Conservation (phyloP, 208 protist species). For the Entamoeba nuttalli region DNA sequence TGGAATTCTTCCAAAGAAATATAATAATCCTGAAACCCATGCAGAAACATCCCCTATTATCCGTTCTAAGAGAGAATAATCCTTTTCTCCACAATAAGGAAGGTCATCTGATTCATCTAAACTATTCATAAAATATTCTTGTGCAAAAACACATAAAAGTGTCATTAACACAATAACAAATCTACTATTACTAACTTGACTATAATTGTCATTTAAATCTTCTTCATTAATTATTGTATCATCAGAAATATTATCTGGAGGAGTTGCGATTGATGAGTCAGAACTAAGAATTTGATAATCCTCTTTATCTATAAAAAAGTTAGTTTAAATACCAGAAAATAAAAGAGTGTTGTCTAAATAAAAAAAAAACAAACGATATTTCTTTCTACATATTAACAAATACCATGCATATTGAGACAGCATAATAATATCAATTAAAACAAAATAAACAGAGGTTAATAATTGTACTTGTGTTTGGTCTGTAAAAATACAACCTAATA, state of each 20-base stretch:
- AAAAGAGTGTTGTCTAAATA: too few relatives aligned
- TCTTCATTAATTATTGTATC: too few relatives aligned
- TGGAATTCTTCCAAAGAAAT: background rate
- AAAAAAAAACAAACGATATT: background rate
- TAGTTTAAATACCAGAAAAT: too few relatives aligned
- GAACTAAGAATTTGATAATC: background rate
- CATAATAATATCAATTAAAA: background rate
- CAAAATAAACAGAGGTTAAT: background rate
- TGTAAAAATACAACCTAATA: background rate
- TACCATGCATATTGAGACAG: background rate
- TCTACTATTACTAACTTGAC: too few relatives aligned
- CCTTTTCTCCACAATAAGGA: background rate
- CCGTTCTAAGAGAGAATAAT: background rate
- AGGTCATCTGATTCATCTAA: background rate
- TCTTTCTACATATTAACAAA: background rate
- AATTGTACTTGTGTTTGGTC: background rate
- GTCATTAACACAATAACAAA: background rate
- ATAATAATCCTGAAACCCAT: background rate
- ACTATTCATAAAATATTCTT: background rate
- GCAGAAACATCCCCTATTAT: background rate
- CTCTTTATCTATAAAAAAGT: background rate
- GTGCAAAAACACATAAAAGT: background rate
- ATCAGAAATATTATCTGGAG: background rate
- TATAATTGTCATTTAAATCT: too few relatives aligned
- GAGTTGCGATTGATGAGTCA: background rate